Conservation (phyloP, 257 asterid species). For the Linderniella brevidens region DNA sequence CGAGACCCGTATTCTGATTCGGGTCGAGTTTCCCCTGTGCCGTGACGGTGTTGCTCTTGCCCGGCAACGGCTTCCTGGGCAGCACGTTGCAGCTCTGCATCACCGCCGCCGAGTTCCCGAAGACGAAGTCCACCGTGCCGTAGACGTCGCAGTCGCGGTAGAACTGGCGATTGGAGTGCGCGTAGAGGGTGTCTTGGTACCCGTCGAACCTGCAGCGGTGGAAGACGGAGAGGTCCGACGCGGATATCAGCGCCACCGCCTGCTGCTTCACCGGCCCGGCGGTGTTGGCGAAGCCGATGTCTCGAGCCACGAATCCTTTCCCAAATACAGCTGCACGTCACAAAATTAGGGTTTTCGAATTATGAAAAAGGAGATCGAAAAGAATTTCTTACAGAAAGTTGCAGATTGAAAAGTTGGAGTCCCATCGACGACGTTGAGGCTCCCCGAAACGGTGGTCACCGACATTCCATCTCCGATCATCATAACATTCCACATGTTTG, state of each 20-base stretch:
- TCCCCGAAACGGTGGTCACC: slow-evolving; percentile 26
- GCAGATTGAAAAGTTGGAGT: slow-evolving; percentile 43
- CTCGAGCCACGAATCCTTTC: slow-evolving; percentile 60
- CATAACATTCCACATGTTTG: slow-evolving; percentile 38
- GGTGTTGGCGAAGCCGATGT: slow-evolving; percentile 41
- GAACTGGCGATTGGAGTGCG: slow-evolving; percentile 41
- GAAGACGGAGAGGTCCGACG: slow-evolving; percentile 30
- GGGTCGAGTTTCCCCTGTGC: slow-evolving; percentile 43
- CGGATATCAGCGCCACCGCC: slow-evolving; percentile 41
- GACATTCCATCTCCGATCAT: slow-evolving; percentile 36
- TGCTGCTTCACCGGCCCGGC: slow-evolving; percentile 43
- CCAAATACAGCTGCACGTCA: slow-evolving; percentile 20
- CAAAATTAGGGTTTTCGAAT: neutral
- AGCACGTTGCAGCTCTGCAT: slow-evolving; percentile 27
- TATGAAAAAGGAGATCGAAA: too few species aligned
- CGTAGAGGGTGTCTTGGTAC: slow-evolving; percentile 35
- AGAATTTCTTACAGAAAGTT: slow-evolving; percentile 27
- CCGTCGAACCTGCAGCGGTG: slow-evolving; percentile 33
- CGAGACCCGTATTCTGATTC: slow-evolving; percentile 49
- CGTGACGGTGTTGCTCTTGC: slow-evolving; percentile 36
- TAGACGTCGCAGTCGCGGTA: slow-evolving; percentile 35
- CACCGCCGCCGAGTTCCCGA: slow-evolving; percentile 35
- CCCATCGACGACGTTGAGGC: slow-evolving; percentile 33
- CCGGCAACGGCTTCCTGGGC: slow-evolving; percentile 28
- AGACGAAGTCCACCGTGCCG: slow-evolving; percentile 42